Conservation (phyloP, 305 asterid species). For the Fraxinus sp. region DNA sequence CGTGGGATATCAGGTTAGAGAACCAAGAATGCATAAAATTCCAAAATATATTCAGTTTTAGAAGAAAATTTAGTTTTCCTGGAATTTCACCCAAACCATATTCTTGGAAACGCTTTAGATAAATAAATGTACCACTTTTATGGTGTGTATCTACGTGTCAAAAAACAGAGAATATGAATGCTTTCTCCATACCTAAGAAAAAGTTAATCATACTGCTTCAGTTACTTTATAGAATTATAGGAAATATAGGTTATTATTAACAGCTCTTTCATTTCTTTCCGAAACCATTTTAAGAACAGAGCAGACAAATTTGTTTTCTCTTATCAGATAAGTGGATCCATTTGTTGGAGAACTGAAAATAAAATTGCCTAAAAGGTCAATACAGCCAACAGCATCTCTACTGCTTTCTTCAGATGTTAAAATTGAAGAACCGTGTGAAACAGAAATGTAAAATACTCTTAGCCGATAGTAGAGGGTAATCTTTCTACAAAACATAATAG, state of each 20-base stretch:
- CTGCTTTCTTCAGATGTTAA: background rate
- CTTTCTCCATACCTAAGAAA: background rate
- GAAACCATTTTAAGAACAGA: background rate
- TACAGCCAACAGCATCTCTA: background rate
- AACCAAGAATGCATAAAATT: background rate
- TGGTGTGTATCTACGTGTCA: background rate
- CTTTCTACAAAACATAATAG: background rate
- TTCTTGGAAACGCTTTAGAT: background rate
- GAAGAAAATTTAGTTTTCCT: background rate
- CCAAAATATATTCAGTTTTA: background rate
- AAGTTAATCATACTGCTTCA: background rate
- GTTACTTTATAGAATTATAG: background rate
- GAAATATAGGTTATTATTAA: background rate
- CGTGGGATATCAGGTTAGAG: background rate
- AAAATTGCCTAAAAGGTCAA: background rate
- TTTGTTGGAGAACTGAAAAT: background rate
- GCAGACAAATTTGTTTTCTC: background rate
- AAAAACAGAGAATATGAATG: background rate
- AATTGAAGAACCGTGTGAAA: background rate
- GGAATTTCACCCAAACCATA: background rate
- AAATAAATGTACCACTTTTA: background rate
- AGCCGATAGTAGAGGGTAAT: background rate
- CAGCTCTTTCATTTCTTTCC: background rate
- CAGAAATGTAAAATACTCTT: background rate
- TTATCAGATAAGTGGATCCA: background rate